Evolutionary conservation across 2,329 filamentous ascomycete species (phyloP).

Genomic region (Aureobasidium sp.): DNA sequence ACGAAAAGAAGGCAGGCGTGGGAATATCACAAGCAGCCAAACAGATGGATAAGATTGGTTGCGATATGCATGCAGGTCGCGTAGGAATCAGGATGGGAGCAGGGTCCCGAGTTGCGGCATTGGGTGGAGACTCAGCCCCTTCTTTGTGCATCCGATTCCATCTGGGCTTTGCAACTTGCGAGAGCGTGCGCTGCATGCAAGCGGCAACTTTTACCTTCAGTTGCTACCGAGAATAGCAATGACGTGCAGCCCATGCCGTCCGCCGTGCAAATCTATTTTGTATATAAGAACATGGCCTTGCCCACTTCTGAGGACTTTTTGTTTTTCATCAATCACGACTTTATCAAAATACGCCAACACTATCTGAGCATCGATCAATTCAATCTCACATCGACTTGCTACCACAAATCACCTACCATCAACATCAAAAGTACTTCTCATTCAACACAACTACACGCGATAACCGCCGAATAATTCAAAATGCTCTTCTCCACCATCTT

Average conservation of each 20-base stretch:
- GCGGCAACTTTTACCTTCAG: neutral
- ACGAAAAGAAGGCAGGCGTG: neutral
- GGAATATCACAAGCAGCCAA: neutral
- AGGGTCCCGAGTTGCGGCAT: constrained; percentile 5
- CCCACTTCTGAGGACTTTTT: neutral
- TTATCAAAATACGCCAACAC: neutral
- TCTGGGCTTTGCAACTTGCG: neutral
- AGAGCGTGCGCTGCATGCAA: neutral
- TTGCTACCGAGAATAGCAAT: constrained; percentile 15
- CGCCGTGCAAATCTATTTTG: neutral
- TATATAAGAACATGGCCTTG: neutral
- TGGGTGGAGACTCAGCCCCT: constrained; percentile 6
- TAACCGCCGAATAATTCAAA: neutral
- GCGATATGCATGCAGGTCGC: constrained; percentile 4
- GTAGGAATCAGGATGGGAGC: neutral
- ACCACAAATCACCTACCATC: neutral
- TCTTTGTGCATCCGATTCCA: constrained; percentile 1
- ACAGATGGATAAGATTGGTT: neutral
- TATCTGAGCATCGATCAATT: neutral
- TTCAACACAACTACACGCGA: neutral
- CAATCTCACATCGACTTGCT: neutral
- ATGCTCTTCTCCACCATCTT: constrained; percentile 15
- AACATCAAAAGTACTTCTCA: neutral
- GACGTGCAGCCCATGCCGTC: neutral
- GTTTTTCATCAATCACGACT: constrained; percentile 1